Conservation (phyloP, 2,329 filamentous ascomycete species). For the Cladosporium cucumerinum region DNA sequence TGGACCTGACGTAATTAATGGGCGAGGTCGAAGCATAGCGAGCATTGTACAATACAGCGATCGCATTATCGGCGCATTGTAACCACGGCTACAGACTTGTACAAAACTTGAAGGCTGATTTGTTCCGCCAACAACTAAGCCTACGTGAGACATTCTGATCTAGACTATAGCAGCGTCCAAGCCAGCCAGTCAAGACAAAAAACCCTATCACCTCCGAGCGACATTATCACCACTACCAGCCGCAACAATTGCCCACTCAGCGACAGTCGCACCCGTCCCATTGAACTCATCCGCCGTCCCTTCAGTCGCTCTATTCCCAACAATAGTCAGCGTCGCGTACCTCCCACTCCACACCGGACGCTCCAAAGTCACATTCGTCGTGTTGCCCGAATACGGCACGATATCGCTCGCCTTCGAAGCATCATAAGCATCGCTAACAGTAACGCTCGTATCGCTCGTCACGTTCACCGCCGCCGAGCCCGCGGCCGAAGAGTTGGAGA, state of each 20-base stretch:
- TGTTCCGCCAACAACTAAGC: not conserved
- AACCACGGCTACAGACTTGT: not conserved
- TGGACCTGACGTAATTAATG: not conserved
- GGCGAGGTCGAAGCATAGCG: not conserved
- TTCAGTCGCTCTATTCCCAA: conserved; percentile 43
- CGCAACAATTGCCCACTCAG: conserved; percentile 43
- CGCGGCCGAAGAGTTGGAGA: conserved; percentile 49
- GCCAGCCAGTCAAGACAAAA: not conserved
- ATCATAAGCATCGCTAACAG: conserved; percentile 43
- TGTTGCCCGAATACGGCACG: conserved; percentile 42
- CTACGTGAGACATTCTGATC: not conserved
- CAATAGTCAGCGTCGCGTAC: conserved; percentile 47
- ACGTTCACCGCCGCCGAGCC: conserved; percentile 22
- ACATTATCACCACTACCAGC: conserved; percentile 6
- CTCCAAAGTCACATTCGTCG: conserved; percentile 43
- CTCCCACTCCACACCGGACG: conserved; percentile 41
- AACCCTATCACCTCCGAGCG: not conserved
- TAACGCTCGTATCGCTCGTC: conserved; percentile 29
- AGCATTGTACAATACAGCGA: not conserved
- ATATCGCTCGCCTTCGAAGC: conserved; percentile 36
- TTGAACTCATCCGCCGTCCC: conserved; percentile 30
- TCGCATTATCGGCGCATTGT: not conserved
- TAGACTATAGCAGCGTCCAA: not conserved
- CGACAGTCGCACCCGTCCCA: conserved; percentile 49
- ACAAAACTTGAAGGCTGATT: not conserved